Base-by-base conservation (phyloP, 306 rosid genomes). In the Malus fusca region DNA sequence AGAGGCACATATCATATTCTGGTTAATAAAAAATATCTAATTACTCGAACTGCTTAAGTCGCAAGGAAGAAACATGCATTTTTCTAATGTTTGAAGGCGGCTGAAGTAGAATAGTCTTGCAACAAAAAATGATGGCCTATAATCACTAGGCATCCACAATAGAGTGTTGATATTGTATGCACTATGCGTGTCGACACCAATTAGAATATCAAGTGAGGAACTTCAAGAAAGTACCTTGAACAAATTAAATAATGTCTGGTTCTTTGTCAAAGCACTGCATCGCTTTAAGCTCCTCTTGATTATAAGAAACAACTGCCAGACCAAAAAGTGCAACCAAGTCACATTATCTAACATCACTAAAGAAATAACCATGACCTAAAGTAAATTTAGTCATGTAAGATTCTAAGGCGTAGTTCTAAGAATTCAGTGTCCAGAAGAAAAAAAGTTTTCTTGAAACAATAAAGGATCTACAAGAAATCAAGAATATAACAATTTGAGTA, bases 261-360 rank as follows among this genome's bases (percentile, higher is more conserved):
- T 95, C 97, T 95, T 95, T 43, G 99, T 95, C 79, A 95, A 84
- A 86, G 97, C 96, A 63, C 97, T 90, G 87, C 99, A 95, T 82
- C 97, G 84, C 92, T 95, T 92, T 86, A 95, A 89, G 87, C 92
- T 95, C 85, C 93, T 90, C 93, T 95, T 95, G 93, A 95, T 95
- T 84, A 89, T 95, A 75, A 95, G 97, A 82, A 95, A 95, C 88
- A 95, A 84, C 99, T 95, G 66, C 72, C 79, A 53, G 46, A 62
- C 46, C 53, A 72, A 72, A 58, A 62, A 6, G 14, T 53, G 68
- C 52, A 43, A 62, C 69, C 31, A 28, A 62, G 69, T 61, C 46
- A 40, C 21, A 43, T 37, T 43, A 74, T 61, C 17, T 23, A 44
- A 25, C 61, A 26, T 74, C 63, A 17, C 46, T 33, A 35, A 51